phyloP scores from a whole-genome alignment of 148 eudicot genomes.

The Nepenthes gracilis region DNA sequence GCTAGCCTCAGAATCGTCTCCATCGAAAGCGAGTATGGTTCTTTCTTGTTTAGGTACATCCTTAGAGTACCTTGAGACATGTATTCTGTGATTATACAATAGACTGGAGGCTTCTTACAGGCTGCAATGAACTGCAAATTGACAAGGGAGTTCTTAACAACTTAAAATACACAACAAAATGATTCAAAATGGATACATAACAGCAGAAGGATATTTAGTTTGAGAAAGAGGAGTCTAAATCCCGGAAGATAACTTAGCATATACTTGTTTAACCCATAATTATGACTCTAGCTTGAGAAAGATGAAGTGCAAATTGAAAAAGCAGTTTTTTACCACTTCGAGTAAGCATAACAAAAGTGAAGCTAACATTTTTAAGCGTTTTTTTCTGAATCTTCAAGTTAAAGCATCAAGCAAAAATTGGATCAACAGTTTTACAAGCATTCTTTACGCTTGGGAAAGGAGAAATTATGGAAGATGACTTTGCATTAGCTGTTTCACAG shows the following conservation, averaged over 20 bases:
- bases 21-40: slow-evolving; percentile 85
- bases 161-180: background rate
- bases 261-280: too few relatives aligned
- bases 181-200: too few relatives aligned
- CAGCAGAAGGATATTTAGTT: too few relatives aligned
- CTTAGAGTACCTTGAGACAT: slow-evolving; percentile 98
- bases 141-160: background rate
- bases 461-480: too few relatives aligned
- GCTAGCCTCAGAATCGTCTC: slow-evolving; percentile 83
- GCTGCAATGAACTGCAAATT: slow-evolving; percentile 92
- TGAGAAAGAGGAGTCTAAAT: too few relatives aligned
- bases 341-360: background rate
- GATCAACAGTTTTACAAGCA: too few relatives aligned
- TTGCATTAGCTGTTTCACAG: too few relatives aligned
- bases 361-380: background rate
- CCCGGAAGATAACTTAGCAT: too few relatives aligned
- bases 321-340: background rate
- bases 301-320: slow-evolving; percentile 54
- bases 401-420: too few relatives aligned
- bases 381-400: too few relatives aligned
- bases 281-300: too few relatives aligned
- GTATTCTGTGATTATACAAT: slow-evolving; percentile 95
- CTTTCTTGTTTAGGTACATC: slow-evolving; percentile 96
- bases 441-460: too few relatives aligned
- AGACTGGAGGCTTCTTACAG: slow-evolving; percentile 93